Percentiles rank a stretch among this genome's conserved stretches.
Evolutionary conservation across 2,329 filamentous ascomycete genomes (phyloP).

Genomic region (Thelonectria discophora): DNA sequence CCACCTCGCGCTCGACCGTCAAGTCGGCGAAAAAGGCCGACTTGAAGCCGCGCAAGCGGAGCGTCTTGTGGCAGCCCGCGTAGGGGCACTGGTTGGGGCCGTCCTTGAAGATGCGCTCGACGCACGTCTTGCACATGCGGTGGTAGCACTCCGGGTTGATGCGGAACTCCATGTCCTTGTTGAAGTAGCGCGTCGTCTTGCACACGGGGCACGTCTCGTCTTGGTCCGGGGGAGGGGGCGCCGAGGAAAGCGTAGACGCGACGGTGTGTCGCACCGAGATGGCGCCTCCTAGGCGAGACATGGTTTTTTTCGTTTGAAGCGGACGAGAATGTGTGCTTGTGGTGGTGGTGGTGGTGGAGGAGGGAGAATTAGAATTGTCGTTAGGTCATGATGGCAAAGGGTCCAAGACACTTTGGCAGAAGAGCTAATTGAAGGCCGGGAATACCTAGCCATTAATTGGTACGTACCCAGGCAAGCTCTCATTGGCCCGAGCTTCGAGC

Average conservation of each 20-base stretch:
- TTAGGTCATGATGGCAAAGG: background rate
- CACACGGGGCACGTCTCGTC: conserved; percentile 93
- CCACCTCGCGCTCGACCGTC: conserved; percentile 88
- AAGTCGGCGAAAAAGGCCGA: conserved; percentile 91
- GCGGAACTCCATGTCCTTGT: conserved; percentile 91
- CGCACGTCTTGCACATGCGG: conserved; percentile 97
- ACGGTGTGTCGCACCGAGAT: conserved; percentile 43
- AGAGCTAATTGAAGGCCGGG: too few relatives aligned
- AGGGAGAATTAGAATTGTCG: background rate
- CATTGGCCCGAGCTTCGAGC: conserved; percentile 32
- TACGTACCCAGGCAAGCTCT: background rate
- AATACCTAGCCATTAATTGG: too few relatives aligned
- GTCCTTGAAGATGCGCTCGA: conserved; percentile 90
- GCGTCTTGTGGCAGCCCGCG: conserved; percentile 84
- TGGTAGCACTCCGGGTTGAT: conserved; percentile 99
- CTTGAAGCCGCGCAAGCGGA: conserved; percentile 85
- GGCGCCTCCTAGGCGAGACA: conserved; percentile 43
- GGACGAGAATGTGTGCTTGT: too few relatives aligned
- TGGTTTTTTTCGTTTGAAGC: too few relatives aligned
- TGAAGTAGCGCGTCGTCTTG: conserved; percentile 96
- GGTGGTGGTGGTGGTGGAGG: background rate
- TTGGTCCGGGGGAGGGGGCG: conserved; percentile 38
- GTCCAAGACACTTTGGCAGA: too few relatives aligned
- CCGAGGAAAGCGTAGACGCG: conserved; percentile 24
- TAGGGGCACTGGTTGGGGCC: conserved; percentile 94